phyloP scores from a whole-genome alignment of 2,329 filamentous ascomycete genomes.

The Botrytis byssoidea region DNA sequence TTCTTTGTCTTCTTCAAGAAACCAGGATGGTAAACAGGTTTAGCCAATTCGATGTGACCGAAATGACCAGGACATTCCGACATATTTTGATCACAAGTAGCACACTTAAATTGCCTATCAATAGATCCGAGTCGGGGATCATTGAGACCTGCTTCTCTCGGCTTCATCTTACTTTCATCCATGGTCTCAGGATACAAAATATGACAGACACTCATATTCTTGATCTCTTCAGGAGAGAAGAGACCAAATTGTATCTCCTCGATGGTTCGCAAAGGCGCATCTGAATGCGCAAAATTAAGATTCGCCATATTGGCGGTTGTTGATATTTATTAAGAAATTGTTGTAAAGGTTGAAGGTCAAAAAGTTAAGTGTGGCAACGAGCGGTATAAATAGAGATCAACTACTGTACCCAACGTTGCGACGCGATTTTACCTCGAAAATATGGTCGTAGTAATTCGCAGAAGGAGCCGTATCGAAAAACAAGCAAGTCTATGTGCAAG shows the following conservation, averaged over 20 bases:
- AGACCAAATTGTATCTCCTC: slow-evolving; percentile 99
- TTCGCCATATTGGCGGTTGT: slow-evolving; percentile 72
- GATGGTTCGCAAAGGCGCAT: slow-evolving; percentile 93
- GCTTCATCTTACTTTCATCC: slow-evolving; percentile 91
- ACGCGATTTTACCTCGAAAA: slow-evolving; percentile 30
- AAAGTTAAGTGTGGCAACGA: slow-evolving; percentile 21
- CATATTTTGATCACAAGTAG: slow-evolving; percentile 94
- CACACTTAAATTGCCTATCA: slow-evolving; percentile 92
- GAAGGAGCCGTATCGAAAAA: slow-evolving; percentile 24
- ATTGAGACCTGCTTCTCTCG: slow-evolving; percentile 88
- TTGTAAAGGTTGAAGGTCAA: slow-evolving; percentile 13
- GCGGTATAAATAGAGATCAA: slow-evolving; percentile 23
- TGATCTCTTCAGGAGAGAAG: slow-evolving; percentile 97
- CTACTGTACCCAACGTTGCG: slow-evolving; percentile 26
- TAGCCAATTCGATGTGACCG: slow-evolving; percentile 95
- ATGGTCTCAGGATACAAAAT: slow-evolving; percentile 99
- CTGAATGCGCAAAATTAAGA: slow-evolving; percentile 84
- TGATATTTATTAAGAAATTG: slow-evolving; percentile 19
- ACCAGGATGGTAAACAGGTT: slow-evolving; percentile 90
- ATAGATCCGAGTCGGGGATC: slow-evolving; percentile 96
- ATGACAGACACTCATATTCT: slow-evolving; percentile 95
- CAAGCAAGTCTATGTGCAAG: slow-evolving; percentile 31
- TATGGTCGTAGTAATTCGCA: slow-evolving; percentile 12
- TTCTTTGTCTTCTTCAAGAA: slow-evolving; percentile 99
- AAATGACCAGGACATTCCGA: slow-evolving; percentile 97